Base-by-base conservation (phyloP, 441 rosid species). In the Gossypium gossypioides region DNA sequence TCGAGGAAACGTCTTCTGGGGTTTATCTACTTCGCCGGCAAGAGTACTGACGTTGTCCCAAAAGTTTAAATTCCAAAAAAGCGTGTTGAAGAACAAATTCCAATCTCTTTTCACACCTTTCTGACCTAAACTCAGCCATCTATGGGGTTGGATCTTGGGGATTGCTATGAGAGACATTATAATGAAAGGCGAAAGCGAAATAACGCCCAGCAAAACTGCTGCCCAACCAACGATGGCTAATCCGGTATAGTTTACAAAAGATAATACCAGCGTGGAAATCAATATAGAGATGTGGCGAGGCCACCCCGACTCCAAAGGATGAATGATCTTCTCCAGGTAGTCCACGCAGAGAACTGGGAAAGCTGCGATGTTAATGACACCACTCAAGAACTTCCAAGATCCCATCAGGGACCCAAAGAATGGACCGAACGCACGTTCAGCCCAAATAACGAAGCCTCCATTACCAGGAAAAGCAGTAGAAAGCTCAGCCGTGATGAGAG, bases 381-480 rank as follows among this genome's bases (percentile, higher is more conserved):
- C 96, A 18, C 87, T 86, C 63, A 90, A 82, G 77, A 83, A 90
- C 75, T 90, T 92, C 89, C 88, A 87, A 1, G 89, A 83, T 4
- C 97, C 97, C 94, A 92, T 85, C 56, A 92, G 78, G 8, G 95
- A 89, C 0, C 96, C 97, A 7, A 75, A 67, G 73, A 92, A 92
- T 5, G 92, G 79, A 1, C 97, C 97, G 40, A 92, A 92, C 0
- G 97, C 97, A 2, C 75, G 82, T 18, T 90, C 82, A 1, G 91
- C 97, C 96, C 97, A 92, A 55, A 90, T 80, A 12, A 92, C 93
- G 22, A 87, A 90, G 3, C 97, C 95, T 13, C 96, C 97, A 9
- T 92, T 83, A 10, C 92, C 96, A 0, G 96, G 97, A 50, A 86
- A 89, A 2, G 91, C 83, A 0, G 96, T 86, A 74, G 91, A 81